Evolutionary conservation across 192 early-diverging fungal genomes (phyloP).

Genomic region (Backusella tuberculispora): DNA sequence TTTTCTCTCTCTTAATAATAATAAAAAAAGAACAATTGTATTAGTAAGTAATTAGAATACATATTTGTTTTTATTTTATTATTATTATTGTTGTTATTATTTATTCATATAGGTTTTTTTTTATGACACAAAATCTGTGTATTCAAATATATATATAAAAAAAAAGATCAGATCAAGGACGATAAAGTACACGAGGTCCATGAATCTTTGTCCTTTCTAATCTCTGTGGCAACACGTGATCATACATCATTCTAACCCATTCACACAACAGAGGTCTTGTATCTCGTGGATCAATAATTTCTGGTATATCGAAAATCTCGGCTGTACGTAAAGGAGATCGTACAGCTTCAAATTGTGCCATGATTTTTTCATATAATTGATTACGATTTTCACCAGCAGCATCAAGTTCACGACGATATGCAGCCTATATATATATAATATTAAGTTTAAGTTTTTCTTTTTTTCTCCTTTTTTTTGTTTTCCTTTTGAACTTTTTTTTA

Average conservation of each 20-base stretch:
- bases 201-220: slow-evolving; percentile 34
- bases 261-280: slow-evolving; percentile 41
- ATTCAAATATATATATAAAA: not conserved
- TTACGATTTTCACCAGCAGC: slow-evolving; percentile 40
- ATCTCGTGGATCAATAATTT: slow-evolving; percentile 45
- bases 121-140: no score
- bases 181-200: slow-evolving; percentile 34
- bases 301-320: slow-evolving; percentile 42
- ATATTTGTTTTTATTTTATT: not conserved
- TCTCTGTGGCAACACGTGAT: slow-evolving; percentile 37
- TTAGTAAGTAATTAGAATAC: not conserved
- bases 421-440: slow-evolving; percentile 31
- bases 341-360: slow-evolving; percentile 41
- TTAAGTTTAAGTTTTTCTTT: not conserved
- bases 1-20: no score
- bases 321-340: slow-evolving; percentile 42
- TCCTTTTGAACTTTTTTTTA: not conserved
- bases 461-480: no score
- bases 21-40: not conserved
- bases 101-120: not conserved
- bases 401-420: slow-evolving; percentile 38
- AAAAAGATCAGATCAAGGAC: slow-evolving; percentile 22
- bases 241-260: slow-evolving; percentile 42
- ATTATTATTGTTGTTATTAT: not conserved
- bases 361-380: slow-evolving; percentile 34